Conservation (phyloP, 495 filamentous ascomycete genomes). For the Parmelia sp. region DNA sequence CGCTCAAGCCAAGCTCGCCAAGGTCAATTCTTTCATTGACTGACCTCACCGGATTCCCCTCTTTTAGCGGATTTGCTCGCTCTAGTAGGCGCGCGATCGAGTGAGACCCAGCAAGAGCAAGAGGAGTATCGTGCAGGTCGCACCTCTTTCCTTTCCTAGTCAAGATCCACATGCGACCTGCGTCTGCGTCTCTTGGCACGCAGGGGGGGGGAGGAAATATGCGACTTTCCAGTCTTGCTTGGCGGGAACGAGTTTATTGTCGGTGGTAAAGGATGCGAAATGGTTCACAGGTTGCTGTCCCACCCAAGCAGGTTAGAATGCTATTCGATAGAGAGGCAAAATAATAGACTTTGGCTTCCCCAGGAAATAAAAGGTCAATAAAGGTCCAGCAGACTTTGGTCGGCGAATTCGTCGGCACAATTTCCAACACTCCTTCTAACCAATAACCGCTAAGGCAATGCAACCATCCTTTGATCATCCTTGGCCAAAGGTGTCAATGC, state of each 20-base stretch:
- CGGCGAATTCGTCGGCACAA: not conserved
- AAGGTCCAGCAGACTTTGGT: not conserved
- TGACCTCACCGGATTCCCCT: not conserved
- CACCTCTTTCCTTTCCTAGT: not conserved
- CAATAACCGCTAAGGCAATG: not conserved
- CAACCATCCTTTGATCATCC: not conserved
- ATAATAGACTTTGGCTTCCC: not conserved
- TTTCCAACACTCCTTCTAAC: not conserved
- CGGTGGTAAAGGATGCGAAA: too few relatives aligned
- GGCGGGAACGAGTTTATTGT: too few relatives aligned
- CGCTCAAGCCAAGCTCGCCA: not conserved
- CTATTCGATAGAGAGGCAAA: too few relatives aligned
- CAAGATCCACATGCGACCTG: not conserved
- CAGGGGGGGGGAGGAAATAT: not conserved
- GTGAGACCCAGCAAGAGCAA: not conserved
- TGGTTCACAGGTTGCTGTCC: too few relatives aligned
- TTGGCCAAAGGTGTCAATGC: not conserved
- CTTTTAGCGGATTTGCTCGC: not conserved
- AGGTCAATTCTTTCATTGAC: not conserved
- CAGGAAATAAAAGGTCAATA: not conserved
- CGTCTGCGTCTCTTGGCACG: constrained; percentile 1
- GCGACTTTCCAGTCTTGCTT: not conserved
- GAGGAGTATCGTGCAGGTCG: not conserved
- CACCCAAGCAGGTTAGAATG: too few relatives aligned
- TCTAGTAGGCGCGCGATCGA: not conserved